Conservation (phyloP, 2,329 filamentous ascomycete genomes). For the Amesomyces nigricolor region DNA sequence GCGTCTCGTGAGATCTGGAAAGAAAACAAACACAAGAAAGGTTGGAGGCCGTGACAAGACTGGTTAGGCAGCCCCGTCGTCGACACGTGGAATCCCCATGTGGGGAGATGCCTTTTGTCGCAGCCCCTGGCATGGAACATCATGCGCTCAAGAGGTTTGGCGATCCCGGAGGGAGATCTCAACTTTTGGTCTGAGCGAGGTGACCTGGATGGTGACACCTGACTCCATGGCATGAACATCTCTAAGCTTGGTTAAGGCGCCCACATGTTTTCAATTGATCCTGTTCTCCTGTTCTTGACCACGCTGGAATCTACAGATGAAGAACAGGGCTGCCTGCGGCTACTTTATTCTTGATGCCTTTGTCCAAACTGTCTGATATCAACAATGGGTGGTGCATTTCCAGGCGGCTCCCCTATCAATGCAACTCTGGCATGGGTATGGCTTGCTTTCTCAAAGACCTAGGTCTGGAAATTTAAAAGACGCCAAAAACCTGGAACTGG, state of each 20-base stretch:
- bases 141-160: background rate
- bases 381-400: background rate
- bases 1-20: constrained; percentile 5
- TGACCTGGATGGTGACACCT: too few species aligned
- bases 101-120: background rate
- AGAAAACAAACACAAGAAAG: constrained; percentile 11
- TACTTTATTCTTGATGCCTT: background rate
- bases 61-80: background rate
- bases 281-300: too few species aligned
- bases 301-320: too few species aligned
- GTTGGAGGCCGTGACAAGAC: background rate
- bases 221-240: too few species aligned
- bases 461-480: too few species aligned
- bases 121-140: background rate
- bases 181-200: background rate
- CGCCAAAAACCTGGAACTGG: too few species aligned
- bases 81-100: background rate
- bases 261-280: too few species aligned
- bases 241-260: too few species aligned
- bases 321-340: too few species aligned
- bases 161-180: background rate
- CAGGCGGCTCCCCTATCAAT: background rate
- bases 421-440: constrained; percentile 1
- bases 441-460: too few species aligned
- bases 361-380: background rate